These are phyloP conservation scores for Arabidopsis hybrid DNA, from an alignment of 441 rosid genomes.

Conservation along the genomic window DNA sequence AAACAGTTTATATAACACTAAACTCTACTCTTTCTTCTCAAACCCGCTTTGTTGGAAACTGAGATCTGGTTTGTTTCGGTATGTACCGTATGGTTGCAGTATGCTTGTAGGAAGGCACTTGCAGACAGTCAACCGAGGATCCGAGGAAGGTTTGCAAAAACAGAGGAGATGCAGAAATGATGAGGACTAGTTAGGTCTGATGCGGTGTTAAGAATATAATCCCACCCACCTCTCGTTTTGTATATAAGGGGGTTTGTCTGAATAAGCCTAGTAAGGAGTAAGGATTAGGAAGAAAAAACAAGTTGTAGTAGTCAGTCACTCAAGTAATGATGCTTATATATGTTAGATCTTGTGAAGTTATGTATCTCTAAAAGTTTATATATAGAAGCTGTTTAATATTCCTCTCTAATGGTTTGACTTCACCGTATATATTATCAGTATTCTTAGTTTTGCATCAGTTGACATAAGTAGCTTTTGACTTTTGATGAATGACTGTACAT, in stretches of 20 bases:
- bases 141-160: conserved; percentile 97
- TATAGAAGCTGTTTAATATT: conserved; percentile 16
- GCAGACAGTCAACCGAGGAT: conserved; percentile 98
- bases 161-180: conserved; percentile 56
- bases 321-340: conserved; percentile 17
- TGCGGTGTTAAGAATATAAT: conserved; percentile 22
- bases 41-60: not conserved
- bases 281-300: conserved; percentile 22
- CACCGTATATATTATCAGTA: not conserved
- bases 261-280: conserved; percentile 20
- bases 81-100: conserved; percentile 50
- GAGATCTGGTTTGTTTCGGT: not conserved
- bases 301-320: conserved; percentile 16
- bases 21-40: not conserved
- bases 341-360: conserved; percentile 13
- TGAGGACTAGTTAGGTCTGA: conserved; percentile 28
- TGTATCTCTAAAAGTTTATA: conserved; percentile 7
- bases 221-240: conserved; percentile 7
- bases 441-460: conserved; percentile 13
- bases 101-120: conserved; percentile 98
- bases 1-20: not conserved
- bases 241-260: conserved; percentile 31
- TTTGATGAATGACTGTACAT: not conserved
- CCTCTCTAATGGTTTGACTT: not conserved
- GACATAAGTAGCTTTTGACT: not conserved